A percentile compares a stretch with the other conserved stretches of the same genome.
Evolutionary conservation across 371 early-diverging fungal genomes (phyloP).

Genomic region (Rhizopus sp.): DNA sequence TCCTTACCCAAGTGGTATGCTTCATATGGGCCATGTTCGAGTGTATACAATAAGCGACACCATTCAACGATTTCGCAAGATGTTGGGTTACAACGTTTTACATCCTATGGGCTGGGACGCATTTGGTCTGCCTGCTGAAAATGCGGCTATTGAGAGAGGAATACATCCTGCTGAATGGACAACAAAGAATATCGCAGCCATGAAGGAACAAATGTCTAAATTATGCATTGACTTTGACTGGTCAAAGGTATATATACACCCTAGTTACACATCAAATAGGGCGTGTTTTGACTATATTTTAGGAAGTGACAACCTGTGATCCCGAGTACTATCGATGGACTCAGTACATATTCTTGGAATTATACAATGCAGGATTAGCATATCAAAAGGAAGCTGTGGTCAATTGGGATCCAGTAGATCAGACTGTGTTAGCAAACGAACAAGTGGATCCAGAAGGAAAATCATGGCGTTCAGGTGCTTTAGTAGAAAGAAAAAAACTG

Average conservation of each 20-base stretch:
- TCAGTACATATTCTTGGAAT: slow-evolving; percentile 80
- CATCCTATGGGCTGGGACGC: slow-evolving; percentile 99
- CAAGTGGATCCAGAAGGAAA: slow-evolving; percentile 90
- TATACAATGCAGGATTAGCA: slow-evolving; percentile 79
- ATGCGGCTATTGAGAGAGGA: slow-evolving; percentile 92
- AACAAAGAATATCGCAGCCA: slow-evolving; percentile 69
- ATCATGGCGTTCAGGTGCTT: slow-evolving; percentile 92
- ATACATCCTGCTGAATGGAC: slow-evolving; percentile 89
- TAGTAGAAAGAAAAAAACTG: slow-evolving; percentile 85
- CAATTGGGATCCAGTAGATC: slow-evolving; percentile 97
- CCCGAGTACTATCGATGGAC: slow-evolving; percentile 93
- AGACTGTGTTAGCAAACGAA: slow-evolving; percentile 95
- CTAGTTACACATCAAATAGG: neutral
- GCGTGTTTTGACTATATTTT: neutral
- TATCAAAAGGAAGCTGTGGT: slow-evolving; percentile 90
- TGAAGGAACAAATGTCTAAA: slow-evolving; percentile 80
- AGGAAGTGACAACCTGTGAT: slow-evolving; percentile 87
- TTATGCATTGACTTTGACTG: slow-evolving; percentile 89
- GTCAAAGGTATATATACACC: slow-evolving; percentile 55
- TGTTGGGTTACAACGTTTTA: slow-evolving; percentile 76
- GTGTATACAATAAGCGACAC: slow-evolving; percentile 93
- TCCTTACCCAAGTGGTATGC: slow-evolving; percentile 91
- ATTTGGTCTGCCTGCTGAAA: slow-evolving; percentile 99
- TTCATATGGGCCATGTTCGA: slow-evolving; percentile 96
- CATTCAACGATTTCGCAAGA: slow-evolving; percentile 75